Base-by-base conservation (phyloP, 441 rosid genomes). In the Syzygium syzygioides region DNA sequence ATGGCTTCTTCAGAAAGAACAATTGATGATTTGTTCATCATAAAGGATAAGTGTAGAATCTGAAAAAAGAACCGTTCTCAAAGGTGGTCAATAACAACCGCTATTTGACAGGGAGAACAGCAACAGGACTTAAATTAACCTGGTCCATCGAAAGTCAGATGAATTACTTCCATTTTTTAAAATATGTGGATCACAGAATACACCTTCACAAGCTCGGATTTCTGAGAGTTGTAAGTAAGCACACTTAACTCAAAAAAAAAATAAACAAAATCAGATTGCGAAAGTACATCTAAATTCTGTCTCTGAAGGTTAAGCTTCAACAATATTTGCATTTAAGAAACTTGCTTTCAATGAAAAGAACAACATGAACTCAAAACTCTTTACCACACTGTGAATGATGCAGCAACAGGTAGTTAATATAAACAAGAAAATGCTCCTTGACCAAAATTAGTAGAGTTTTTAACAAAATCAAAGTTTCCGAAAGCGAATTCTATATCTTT, bases 151-250 rank as follows among this genome's bases (percentile, higher is more conserved):
- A 91, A 85, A 93, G 95, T 97, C 92, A 87, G 94, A 92, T 85
- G 98, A 94, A 91, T 86, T 93, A 87, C 90, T 93, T 92, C 94
- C 95, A 80, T 91, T 94, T 91, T 95, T 96, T 6, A 93, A 92
- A 41, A 94, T 85, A 91, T 96, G 96, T 50, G 95, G 99, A 95
- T 96, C 98, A 92, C 26, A 96, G 92, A 66, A 96, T 95, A 45
- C 93, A 92, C 91, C 98, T 95, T 90, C 99, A 92, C 92, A 96
- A 89, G 88, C 94, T 94, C 64, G 95, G 98, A 91, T 96, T 96
- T 90, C 99, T 96, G 90, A 90, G 37, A 68, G 79, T 15, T 71
- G 80, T 71, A 28, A 55, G 11, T 54, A 26, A 34, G 32, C 79
- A 59, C 52, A 41, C 52, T 59, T 12, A 83, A 59, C 19, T 79